Base-by-base conservation (phyloP, 495 filamentous ascomycete genomes). In the Beverwykella pulmonaria region DNA sequence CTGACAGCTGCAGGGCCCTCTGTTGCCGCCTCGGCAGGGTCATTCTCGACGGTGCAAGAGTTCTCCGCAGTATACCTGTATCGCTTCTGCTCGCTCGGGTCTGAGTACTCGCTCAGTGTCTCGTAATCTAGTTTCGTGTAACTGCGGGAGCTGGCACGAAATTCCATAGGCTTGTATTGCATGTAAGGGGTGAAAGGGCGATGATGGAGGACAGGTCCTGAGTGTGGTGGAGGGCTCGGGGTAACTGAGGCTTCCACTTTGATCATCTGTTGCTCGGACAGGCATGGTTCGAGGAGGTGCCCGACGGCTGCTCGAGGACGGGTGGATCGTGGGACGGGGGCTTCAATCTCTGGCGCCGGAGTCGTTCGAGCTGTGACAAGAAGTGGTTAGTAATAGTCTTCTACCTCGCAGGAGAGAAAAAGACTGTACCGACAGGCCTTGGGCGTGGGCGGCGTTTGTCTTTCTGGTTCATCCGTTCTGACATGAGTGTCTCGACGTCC, bases 381-480 rank as follows among this genome's bases (percentile, higher is more conserved):
- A n/a, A 4, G 36, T 29, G 15, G 54, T 65, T 55, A 65, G 65
- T 36, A 39, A 19, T 15, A 47, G 48, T 15, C 26, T 32, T n/a
- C 20, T 20, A 22, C 10, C 9, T 20, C 46, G 19, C 4, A 4
- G 10, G 32, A 25, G 23, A 25, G 8, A 20, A 1, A 22, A 23
- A 26, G 58, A 23, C 19, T 19, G 34, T 74, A 75, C 73, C 69
- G 19, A 65, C 36, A 19, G 60, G 26, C 47, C 69, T 70, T 10
- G 71, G 14, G 14, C 73, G 59, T 0, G 65, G 58, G 9, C 74
- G 71, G 72, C 86, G 90, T 55, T 83, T 81, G 27, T 92, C 86
- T 76, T 93, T 94, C 47, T 84, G 81, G 4, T 80, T 79, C 80
- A 92, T 82, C 23, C 92, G 85, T 41, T 90, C 86, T 1, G 86